Percentiles rank a stretch among this genome's conserved stretches.
Evolutionary conservation across 768 basidiomycete genomes (phyloP).

Genomic region (Candolleomyces efflorescens): DNA sequence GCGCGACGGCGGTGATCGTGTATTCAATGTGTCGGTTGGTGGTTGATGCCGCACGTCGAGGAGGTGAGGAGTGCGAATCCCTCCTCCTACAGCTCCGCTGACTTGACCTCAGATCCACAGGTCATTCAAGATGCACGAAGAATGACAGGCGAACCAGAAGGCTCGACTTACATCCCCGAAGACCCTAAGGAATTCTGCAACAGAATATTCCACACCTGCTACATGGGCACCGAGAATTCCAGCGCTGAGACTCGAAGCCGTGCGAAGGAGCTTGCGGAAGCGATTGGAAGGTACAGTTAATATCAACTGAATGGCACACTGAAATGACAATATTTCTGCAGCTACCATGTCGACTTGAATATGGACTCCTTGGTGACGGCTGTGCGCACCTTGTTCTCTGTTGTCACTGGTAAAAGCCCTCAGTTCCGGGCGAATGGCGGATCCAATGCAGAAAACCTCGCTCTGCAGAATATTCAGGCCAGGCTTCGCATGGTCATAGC

Average conservation of each 20-base stretch:
- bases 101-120: conserved; percentile 54
- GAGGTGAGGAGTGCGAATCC: conserved; percentile 46
- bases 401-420: conserved; percentile 63
- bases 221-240: conserved; percentile 99
- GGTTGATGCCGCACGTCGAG: conserved; percentile 65
- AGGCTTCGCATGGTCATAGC: conserved; percentile 91
- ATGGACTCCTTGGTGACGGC: conserved; percentile 92
- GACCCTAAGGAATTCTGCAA: conserved; percentile 85
- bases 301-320: too few relatives aligned
- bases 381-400: conserved; percentile 74
- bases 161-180: conserved; percentile 77
- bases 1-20: conserved; percentile 93
- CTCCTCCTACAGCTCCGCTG: neutral
- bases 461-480: conserved; percentile 98
- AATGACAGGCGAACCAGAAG: conserved; percentile 79
- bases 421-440: conserved; percentile 89
- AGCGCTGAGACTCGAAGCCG: conserved; percentile 79
- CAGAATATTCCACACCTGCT: conserved; percentile 94
- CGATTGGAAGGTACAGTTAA: conserved; percentile 74
- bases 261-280: conserved; percentile 81
- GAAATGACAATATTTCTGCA: conserved; percentile 21
- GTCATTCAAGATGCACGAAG: conserved; percentile 90
- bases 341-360: conserved; percentile 92
- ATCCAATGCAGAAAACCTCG: conserved; percentile 83
- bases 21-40: conserved; percentile 96